Conservation (phyloP, 257 asterid species). For the Capsicum chinense region DNA sequence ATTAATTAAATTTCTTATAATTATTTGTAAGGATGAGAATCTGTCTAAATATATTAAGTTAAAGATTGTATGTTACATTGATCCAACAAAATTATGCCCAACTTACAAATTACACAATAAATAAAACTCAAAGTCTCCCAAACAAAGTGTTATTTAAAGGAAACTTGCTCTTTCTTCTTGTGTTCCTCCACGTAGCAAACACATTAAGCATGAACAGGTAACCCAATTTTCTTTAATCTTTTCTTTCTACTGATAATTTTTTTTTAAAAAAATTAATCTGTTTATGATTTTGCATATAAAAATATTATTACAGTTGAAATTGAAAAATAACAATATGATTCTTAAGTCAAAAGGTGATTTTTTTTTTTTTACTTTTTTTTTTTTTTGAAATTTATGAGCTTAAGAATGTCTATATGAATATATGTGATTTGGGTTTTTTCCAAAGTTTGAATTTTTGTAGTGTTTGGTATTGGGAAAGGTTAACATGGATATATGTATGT, state of each 20-base stretch:
- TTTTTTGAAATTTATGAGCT: neutral
- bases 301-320: neutral
- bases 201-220: constrained; percentile 27
- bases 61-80: too few relatives aligned
- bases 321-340: neutral
- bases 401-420: neutral
- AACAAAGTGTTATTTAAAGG: neutral
- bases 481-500: neutral
- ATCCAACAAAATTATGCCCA: neutral
- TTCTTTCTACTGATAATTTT: neutral
- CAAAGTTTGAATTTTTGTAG: neutral
- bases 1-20: too few relatives aligned
- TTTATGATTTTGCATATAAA: neutral
- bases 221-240: neutral
- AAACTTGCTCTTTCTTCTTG: neutral
- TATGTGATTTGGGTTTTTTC: neutral
- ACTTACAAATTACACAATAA: neutral
- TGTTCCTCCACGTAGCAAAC: constrained; percentile 25
- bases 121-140: neutral
- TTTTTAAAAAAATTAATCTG: neutral
- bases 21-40: too few relatives aligned
- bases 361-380: neutral
- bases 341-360: constrained; percentile 25
- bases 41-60: too few relatives aligned
- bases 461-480: neutral